Conservation (phyloP, 768 basidiomycete species). For the Dendrothele bispora region DNA sequence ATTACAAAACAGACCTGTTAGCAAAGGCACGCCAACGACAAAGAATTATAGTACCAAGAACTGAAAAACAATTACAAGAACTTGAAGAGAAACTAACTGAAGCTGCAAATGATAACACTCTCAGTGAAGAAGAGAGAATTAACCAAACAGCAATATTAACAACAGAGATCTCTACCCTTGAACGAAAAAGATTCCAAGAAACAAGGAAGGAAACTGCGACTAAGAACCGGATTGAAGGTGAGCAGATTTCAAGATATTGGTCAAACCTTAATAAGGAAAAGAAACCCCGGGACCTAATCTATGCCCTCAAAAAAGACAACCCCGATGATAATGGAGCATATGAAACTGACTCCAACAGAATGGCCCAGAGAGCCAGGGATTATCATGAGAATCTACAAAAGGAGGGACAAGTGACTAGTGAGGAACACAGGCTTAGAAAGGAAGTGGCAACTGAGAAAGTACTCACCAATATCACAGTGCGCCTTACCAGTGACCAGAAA, state of each 20-base stretch:
- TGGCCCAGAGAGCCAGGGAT: no score
- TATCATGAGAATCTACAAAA: no score
- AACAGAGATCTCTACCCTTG: no score
- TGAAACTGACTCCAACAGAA: no score
- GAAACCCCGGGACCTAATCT: conserved; percentile 17
- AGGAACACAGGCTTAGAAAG: no score
- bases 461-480: no score
- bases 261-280: conserved; percentile 1
- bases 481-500: no score
- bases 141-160: conserved; percentile 9
- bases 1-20: conserved; percentile 7
- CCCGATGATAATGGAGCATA: no score
- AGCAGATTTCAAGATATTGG: conserved; percentile 20
- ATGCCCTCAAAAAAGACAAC: conserved; percentile 8
- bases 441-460: no score
- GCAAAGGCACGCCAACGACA: conserved; percentile 5
- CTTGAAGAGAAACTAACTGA: neutral
- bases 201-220: conserved; percentile 9
- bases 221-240: conserved; percentile 9
- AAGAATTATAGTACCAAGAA: conserved; percentile 9
- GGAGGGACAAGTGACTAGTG: no score
- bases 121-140: conserved; percentile 4
- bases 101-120: neutral
- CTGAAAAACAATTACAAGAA: neutral
- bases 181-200: no score